Conservation (phyloP, 805 yeast species). For the Suhomyces sp. region DNA sequence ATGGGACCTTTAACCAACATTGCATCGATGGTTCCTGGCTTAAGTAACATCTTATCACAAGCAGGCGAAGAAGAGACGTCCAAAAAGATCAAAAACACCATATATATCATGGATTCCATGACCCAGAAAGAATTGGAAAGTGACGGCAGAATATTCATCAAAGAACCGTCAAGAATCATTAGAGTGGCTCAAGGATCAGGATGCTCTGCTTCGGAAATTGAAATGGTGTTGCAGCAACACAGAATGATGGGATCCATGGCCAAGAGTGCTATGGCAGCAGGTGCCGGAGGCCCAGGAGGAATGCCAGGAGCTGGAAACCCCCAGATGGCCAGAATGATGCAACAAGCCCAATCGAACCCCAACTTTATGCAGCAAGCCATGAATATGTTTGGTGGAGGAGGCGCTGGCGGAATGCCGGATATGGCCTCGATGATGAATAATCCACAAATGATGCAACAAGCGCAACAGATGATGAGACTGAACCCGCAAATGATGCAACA, state of each 20-base stretch:
- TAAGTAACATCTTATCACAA: conserved; percentile 77
- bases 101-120: conserved; percentile 94
- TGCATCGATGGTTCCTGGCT: conserved; percentile 93
- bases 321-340: conserved; percentile 50
- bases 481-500: conserved; percentile 46
- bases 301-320: conserved; percentile 28
- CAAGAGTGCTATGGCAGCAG: conserved; percentile 56
- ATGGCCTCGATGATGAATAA: conserved; percentile 65
- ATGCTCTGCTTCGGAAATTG: conserved; percentile 87
- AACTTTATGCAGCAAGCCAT: conserved; percentile 60
- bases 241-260: conserved; percentile 95
- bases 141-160: conserved; percentile 77
- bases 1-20: conserved; percentile 96
- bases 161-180: conserved; percentile 80
- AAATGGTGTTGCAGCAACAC: conserved; percentile 86
- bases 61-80: conserved; percentile 91
- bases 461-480: conserved; percentile 45
- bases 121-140: conserved; percentile 85
- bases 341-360: conserved; percentile 52
- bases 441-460: conserved; percentile 46
- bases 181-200: conserved; percentile 96
- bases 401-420: conserved; percentile 44
- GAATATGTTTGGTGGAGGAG: conserved; percentile 59
- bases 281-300: conserved; percentile 21
- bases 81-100: conserved; percentile 79